Percentiles rank a stretch among this genome's conserved stretches.
Evolutionary conservation across 1,139 yeast species (phyloP).

Genomic region (Protomyces macrosporus): DNA sequence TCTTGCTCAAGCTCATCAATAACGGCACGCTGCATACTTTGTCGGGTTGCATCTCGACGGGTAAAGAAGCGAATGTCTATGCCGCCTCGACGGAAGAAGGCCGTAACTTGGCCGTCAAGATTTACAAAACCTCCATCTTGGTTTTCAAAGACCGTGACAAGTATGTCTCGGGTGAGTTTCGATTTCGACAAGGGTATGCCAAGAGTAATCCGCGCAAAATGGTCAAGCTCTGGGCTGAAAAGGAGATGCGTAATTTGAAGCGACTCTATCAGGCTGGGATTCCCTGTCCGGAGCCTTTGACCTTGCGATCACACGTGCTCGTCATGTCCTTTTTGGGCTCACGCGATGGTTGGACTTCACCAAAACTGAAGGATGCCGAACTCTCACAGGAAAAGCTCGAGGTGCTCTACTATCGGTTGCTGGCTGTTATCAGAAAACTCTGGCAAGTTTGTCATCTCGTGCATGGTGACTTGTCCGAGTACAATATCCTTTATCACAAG

Average conservation of each 20-base stretch:
- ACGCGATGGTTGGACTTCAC: constrained; percentile 48
- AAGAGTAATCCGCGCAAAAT: constrained; percentile 93
- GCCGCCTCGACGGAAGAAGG: constrained; percentile 75
- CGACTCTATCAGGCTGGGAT: constrained; percentile 72
- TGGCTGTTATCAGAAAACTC: constrained; percentile 78
- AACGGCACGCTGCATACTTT: constrained; percentile 77
- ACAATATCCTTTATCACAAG: constrained; percentile 79
- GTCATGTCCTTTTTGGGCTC: constrained; percentile 91
- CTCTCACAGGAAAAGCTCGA: constrained; percentile 63
- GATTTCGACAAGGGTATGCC: constrained; percentile 77
- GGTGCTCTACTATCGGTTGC: constrained; percentile 66
- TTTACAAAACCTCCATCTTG: constrained; percentile 89
- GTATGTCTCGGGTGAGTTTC: constrained; percentile 91
- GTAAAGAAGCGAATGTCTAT: constrained; percentile 97
- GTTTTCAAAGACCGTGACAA: constrained; percentile 95
- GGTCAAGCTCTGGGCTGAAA: constrained; percentile 98
- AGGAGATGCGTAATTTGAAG: constrained; percentile 87
- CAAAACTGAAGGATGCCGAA: constrained; percentile 39
- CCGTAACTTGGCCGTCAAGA: constrained; percentile 67
- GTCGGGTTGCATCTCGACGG: constrained; percentile 92
- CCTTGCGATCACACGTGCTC: constrained; percentile 79
- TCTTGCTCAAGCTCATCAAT: constrained; percentile 72
- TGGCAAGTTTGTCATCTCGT: constrained; percentile 84
- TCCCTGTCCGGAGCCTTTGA: constrained; percentile 88
- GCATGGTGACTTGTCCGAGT: constrained; percentile 96